Evolutionary conservation across 495 filamentous ascomycete species (phyloP).

Genomic region (Trichoderma reesei): DNA sequence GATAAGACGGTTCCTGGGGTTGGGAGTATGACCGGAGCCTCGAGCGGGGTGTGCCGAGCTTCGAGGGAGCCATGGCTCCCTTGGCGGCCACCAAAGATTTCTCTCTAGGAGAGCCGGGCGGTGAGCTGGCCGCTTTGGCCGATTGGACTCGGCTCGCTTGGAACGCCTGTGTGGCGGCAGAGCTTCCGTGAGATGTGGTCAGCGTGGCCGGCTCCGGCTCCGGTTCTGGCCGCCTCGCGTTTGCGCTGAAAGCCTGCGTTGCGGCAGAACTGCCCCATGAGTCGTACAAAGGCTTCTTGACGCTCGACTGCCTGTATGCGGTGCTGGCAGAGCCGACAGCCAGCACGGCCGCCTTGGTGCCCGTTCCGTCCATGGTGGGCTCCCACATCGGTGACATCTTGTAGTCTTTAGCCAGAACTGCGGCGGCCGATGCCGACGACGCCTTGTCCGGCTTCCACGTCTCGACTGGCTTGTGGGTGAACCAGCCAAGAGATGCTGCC

Average conservation of each 20-base stretch:
- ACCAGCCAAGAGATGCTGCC: slow-evolving; percentile 64
- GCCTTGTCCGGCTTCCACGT: slow-evolving; percentile 48
- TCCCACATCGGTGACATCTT: slow-evolving; percentile 45
- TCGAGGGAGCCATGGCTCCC: slow-evolving; percentile 46
- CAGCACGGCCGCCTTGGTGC: slow-evolving; percentile 62
- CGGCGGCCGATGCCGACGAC: slow-evolving; percentile 53
- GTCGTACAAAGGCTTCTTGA: slow-evolving; percentile 24
- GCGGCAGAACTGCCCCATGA: slow-evolving; percentile 49
- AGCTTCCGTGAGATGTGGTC: neutral
- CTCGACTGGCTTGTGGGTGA: slow-evolving; percentile 51
- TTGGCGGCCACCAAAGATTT: slow-evolving; percentile 63
- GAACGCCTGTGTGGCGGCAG: slow-evolving; percentile 9
- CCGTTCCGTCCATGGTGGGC: slow-evolving; percentile 46
- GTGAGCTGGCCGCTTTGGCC: slow-evolving; percentile 12
- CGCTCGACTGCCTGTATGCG: slow-evolving; percentile 19
- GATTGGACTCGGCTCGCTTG: slow-evolving; percentile 11
- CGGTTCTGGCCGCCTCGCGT: slow-evolving; percentile 12
- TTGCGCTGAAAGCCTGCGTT: slow-evolving; percentile 40
- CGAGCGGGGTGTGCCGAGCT: slow-evolving; percentile 22
- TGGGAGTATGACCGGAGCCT: slow-evolving; percentile 58
- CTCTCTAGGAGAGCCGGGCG: slow-evolving; percentile 24
- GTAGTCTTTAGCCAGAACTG: slow-evolving; percentile 58
- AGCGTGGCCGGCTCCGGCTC: neutral
- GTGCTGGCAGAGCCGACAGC: slow-evolving; percentile 51
- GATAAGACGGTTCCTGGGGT: slow-evolving; percentile 26